A percentile compares a stretch with the other conserved stretches of the same genome.
Conservation (phyloP, 331 rosid genomes). For the Rhamnella rubrinervis region DNA sequence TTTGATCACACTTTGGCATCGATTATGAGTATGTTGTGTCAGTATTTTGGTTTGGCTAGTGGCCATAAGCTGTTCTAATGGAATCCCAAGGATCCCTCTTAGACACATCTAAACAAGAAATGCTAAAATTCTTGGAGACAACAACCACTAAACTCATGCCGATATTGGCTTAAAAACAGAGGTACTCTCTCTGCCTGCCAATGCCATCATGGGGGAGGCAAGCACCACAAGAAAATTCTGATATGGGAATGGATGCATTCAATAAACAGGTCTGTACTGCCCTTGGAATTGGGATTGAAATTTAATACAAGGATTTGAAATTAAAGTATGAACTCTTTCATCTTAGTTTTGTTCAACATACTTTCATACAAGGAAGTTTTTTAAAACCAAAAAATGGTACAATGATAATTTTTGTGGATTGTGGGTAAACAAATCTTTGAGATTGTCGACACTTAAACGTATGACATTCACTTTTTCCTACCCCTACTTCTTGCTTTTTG, state of each 20-base stretch:
- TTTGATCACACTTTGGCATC: too few species aligned
- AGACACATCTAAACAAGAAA: too few species aligned
- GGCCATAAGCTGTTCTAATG: too few species aligned
- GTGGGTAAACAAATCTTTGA: not conserved
- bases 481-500: not conserved
- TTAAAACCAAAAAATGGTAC: not conserved
- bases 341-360: conserved; percentile 4
- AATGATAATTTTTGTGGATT: conserved; percentile 9
- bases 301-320: conserved; percentile 7
- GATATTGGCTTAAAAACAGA: too few species aligned
- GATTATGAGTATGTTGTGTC: too few species aligned
- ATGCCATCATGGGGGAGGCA: conserved; percentile 60
- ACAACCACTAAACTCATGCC: too few species aligned
- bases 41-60: too few species aligned
- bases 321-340: not conserved
- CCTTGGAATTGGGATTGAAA: not conserved
- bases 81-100: too few species aligned
- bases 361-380: not conserved
- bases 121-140: too few species aligned
- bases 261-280: conserved; percentile 72
- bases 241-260: conserved; percentile 78
- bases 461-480: not conserved
- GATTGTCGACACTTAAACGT: not conserved
- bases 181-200: too few species aligned
- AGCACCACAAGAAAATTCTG: conserved; percentile 40